A percentile compares a stretch with the other conserved stretches of the same genome.
phyloP scores from a whole-genome alignment of 2,329 filamentous ascomycete species.

The Gnomoniopsis smithogilvyi region DNA sequence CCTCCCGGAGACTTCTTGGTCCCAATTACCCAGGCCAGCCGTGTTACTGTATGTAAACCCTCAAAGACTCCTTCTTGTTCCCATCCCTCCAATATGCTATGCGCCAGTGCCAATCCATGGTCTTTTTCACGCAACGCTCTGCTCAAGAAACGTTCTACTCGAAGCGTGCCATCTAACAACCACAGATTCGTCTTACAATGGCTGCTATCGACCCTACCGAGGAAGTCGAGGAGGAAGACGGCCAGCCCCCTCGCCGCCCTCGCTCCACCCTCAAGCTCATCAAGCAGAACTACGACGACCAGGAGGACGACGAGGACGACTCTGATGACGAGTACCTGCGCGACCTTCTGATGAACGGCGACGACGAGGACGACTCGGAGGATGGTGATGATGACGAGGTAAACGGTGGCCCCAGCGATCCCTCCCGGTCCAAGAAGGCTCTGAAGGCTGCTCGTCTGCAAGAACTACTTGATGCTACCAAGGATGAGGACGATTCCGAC shows the following conservation, averaged over 20 bases:
- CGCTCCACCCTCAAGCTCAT: slow-evolving; percentile 90
- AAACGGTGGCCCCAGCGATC: slow-evolving; percentile 90
- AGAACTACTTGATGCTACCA: slow-evolving; percentile 70
- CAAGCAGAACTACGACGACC: slow-evolving; percentile 62
- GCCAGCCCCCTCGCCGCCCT: slow-evolving; percentile 58
- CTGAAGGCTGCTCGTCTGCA: slow-evolving; percentile 73
- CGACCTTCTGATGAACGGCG: slow-evolving; percentile 48
- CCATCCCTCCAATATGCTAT: background rate
- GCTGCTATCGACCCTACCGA: slow-evolving; percentile 92
- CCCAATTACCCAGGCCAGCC: slow-evolving; percentile 73
- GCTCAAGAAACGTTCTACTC: background rate
- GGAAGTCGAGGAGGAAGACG: slow-evolving; percentile 64
- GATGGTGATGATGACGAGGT: slow-evolving; percentile 64
- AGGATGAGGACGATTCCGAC: slow-evolving; percentile 54
- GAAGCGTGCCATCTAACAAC: slow-evolving; percentile 9
- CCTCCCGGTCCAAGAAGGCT: slow-evolving; percentile 83
- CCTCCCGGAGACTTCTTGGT: slow-evolving; percentile 81
- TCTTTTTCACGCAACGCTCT: slow-evolving; percentile 1
- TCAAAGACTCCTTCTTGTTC: background rate
- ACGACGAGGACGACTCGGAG: slow-evolving; percentile 48
- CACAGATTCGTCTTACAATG: slow-evolving; percentile 95
- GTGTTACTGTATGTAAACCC: slow-evolving; percentile 69
- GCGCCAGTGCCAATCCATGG: background rate
- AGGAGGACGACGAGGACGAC: slow-evolving; percentile 51
- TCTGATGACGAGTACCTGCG: slow-evolving; percentile 65